Evolutionary conservation across 108 stramenopile genomes (phyloP), one percentile per base, ranked within the genome.

Genomic region (Seminavis robusta): DNA sequence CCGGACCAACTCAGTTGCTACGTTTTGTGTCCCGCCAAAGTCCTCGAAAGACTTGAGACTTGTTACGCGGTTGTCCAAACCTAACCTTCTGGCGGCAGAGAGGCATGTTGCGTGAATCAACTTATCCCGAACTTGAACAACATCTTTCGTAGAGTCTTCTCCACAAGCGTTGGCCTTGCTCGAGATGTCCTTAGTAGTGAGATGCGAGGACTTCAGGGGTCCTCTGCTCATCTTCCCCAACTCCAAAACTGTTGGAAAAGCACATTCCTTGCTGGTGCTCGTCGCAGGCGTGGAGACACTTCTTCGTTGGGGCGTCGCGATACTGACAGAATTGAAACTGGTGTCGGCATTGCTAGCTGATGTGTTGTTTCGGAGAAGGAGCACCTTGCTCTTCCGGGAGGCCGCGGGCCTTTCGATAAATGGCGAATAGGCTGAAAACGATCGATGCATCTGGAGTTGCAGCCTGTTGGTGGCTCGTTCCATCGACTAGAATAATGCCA

Each of bases 1-100:
- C 27, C 37, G 48, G 19, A 88, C 71, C 7, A 93, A 76, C 59
- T 88, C 71, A 41, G 74, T 80, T 20, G 80, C 79, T 34, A 81
- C 53, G 54, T 47, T 69, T 19, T 72, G 54, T 26, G 77, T 61
- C 38, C 88, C 92, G 20, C 77, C 82, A 33, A 36, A 54, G 4
- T 59, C 48, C n/a, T 62, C 52, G 60, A 71, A 88, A 38, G 67
- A 65, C 5, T 59, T 17, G 28, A 73, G 37, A 71, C 43, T 48
- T 23, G 63, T 41, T 57, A 60, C 29, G 30, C 47, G 8, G 52
- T 52, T 34, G 33, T 63, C 33, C 32, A 93, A 51, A 5, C 92
- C 92, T 10, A 80, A 55, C 4, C 32, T 49, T 9, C 88, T 71
- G 13, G 92, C 85, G 13, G 46, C 41, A 46, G 71, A 73, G 47